Evolutionary conservation across 495 filamentous ascomycete species (phyloP), one percentile per base, ranked within the genome.

Genomic region (Xylaria telfairii): DNA sequence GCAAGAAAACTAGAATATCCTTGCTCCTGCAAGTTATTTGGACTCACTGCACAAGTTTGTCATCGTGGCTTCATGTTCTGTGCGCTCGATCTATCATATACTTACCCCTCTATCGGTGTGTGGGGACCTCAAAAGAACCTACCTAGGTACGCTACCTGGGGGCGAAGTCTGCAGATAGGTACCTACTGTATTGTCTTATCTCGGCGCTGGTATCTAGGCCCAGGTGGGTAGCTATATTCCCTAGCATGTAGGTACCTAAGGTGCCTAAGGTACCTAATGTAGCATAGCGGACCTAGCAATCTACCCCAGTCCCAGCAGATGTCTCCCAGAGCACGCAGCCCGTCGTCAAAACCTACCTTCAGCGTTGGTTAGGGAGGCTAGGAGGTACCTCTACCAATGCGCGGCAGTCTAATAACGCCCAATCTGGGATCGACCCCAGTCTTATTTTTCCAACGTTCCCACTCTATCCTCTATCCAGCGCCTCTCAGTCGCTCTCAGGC

Each of bases 371-470:
- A 47, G 19, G 44, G 17, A n/a, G n/a, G n/a, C n/a, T n/a, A n/a
- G n/a, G n/a, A 49, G 46, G n/a, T 54, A 54, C 13, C 51, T 62
- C 59, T 62, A 42, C 59, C 59, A 41, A 62, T 62, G 21, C 39
- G 60, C 39, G n/a, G 26, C 39, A 21, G 42, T 64, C 60, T 64
- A 37, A 51, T 67, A 34, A 54, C 32, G 65, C 67, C 56, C 42
- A 42, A 62, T 67, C 67, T 63, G 67, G 41, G 57, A 44, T 62
- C 44, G 42, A 62, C 56, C 54, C 67, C 42, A 39, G 21, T 47
- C 60, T 61, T 60, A 46, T 21, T 67, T 56, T 57, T 67, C 47
- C 39, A 46, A 49, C 67, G 54, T 44, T 69, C 28, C 54, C 41
- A 54, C 54, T 53, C 30, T 68, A 59, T 59, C 32, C 56, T 59